Base-by-base conservation (phyloP, 495 filamentous ascomycete species). In the Cetradonia linearis region DNA sequence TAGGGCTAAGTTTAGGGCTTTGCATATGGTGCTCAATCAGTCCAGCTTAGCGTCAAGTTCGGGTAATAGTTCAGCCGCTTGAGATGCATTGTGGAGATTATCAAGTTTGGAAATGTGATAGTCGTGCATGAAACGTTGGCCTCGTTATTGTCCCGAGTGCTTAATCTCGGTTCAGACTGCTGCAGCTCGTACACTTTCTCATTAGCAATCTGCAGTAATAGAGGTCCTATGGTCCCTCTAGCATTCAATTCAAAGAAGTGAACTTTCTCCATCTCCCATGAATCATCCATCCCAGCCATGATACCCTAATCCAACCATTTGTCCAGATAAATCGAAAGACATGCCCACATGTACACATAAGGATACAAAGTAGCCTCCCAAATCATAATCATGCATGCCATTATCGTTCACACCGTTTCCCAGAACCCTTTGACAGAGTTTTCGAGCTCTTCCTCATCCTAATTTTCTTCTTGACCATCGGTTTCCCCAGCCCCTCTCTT, bases 361-460 rank as follows among this genome's bases (percentile, higher is more conserved):
- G 55, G 49, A 37, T 38, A 31, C 47, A 60, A 50, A 33, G 11
- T 60, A 53, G 38, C 10, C 18, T 10, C 27, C 34, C 33, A 57
- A 16, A 8, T 44, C 36, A 52, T 34, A 20, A 38, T 49, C 38
- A 1, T 18, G 18, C 36, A 2, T 36, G 5, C 20, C 6, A 30
- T 47, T 40, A 55, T 44, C 48, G 25, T 18, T 52, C 57, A 23
- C 47, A 52, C 20, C 58, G 44, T 30, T 49, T 60, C 10, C 8
- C 53, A 18, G 38, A 5, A 34, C 36, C 55, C 16, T 42, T 57
- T 25, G 46, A 31, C n/a, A 61, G 31, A 38, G 11, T 38, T 30
- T 61, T 57, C 27, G 59, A 58, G 46, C 62, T 64, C 58, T 34
- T 64, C 27, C 62, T 56, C 62, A 64, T 64, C 54, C 62, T 33